Evolutionary conservation across 371 early-diverging fungal genomes (phyloP), one percentile per base, ranked within the genome.

Genomic region (Dentiscutata heterogama): DNA sequence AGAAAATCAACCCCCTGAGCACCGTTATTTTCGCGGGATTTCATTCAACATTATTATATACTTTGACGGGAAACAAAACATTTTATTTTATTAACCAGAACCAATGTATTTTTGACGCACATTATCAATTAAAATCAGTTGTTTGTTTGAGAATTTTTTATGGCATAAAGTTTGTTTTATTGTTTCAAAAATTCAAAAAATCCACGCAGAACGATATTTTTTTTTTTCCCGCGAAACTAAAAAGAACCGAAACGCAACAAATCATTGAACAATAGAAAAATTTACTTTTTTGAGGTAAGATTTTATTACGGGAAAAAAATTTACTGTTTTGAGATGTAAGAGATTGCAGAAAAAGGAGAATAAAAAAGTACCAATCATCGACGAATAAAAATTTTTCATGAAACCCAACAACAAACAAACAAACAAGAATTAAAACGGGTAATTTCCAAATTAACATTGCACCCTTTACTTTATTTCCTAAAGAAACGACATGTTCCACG

Each of bases 391-490:
- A 46, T 46, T 46, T 42, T 42, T 51, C 14, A 51, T 51, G 51
- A 51, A 51, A 51, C 51, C 42, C 14, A 51, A 51, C 51, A 51
- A 60, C 61, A 60, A 60, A 60, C 61, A 60, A 60, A 60, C 61
- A 60, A 60, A 60, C 61, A 60, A 60, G 61, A 60, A 60, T 22
- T 60, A 5, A 60, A 60, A 60, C 61, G n/a, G n/a, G 61, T 60
- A n/a, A 22, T 60, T 60, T 6, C n/a, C 25, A 60, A 22, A 60
- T 13, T 25, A n/a, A 22, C 25, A 6, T 22, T n/a, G 25, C 20
- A 60, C 61, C n/a, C 25, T 60, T 60, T n/a, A 7, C 25, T 60
- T 54, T 60, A 22, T 60, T 60, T 60, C 25, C 25, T 60, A 22
- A 60, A 60, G 25, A 60, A 60, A 60, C 20, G 25, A 60, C 7